Evolutionary conservation across 768 basidiomycete species (phyloP).

Genomic region (Podaxis sp.): DNA sequence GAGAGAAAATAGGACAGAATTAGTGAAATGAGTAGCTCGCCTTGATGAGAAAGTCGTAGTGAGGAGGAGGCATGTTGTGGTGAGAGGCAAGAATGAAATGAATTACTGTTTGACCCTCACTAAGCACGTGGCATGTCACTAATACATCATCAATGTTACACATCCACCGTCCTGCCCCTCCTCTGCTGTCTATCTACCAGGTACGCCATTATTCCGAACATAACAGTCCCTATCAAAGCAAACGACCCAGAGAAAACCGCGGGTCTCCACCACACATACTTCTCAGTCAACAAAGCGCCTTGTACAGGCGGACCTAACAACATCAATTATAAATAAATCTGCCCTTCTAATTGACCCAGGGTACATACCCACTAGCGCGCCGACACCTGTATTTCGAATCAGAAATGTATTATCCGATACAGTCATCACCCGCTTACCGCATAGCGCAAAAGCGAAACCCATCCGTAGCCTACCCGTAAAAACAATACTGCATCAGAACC

Average conservation of each 20-base stretch:
- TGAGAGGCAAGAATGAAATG: neutral
- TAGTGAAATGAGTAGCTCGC: conserved; percentile 33
- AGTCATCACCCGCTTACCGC: conserved; percentile 10
- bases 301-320: conserved; percentile 17
- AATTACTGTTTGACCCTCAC: neutral
- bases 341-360: neutral
- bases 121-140: conserved; percentile 11
- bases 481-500: neutral
- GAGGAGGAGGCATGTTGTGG: conserved; percentile 74
- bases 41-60: conserved; percentile 98
- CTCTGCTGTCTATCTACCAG: neutral
- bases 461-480: conserved; percentile 13
- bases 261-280: conserved; percentile 19
- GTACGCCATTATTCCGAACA: conserved; percentile 5
- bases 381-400: conserved; percentile 8
- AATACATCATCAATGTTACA: neutral
- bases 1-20: neutral
- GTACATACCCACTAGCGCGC: conserved; percentile 16
- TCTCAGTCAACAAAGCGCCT: conserved; percentile 14
- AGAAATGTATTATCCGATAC: neutral
- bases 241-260: conserved; percentile 16
- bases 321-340: neutral
- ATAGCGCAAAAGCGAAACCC: conserved; percentile 17
- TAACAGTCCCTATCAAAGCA: neutral
- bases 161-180: neutral